Evolutionary conservation across 2,329 filamentous ascomycete genomes (phyloP).

Genomic region (Westerdykella ornata): DNA sequence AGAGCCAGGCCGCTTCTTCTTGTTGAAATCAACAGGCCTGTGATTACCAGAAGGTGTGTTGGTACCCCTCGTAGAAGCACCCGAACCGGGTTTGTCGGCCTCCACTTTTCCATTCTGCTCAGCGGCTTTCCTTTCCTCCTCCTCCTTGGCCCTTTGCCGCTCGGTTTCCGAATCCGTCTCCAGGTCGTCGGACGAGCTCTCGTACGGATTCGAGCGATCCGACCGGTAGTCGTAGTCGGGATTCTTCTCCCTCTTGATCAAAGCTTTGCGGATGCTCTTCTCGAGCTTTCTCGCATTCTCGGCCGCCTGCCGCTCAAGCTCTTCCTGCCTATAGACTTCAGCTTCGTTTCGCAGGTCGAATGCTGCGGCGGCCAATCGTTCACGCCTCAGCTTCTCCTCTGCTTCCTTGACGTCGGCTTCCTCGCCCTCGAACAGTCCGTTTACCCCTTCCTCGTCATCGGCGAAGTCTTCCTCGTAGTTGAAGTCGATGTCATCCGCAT

Average conservation of each 20-base stretch:
- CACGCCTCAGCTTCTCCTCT: conserved; percentile 60
- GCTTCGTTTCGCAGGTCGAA: conserved; percentile 58
- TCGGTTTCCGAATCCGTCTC: conserved; percentile 57
- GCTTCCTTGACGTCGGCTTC: conserved; percentile 57
- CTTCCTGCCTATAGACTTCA: conserved; percentile 58
- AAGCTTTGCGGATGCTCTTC: conserved; percentile 70
- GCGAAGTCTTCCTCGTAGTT: conserved; percentile 67
- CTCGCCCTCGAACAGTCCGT: conserved; percentile 38
- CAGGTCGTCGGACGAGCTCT: conserved; percentile 21
- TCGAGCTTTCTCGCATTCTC: conserved; percentile 63
- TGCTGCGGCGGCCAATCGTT: conserved; percentile 80
- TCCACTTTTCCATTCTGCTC: conserved; percentile 44
- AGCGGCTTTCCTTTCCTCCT: conserved; percentile 44
- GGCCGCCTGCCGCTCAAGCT: conserved; percentile 61
- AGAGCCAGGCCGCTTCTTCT: conserved; percentile 77
- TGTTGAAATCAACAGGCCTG: conserved; percentile 46
- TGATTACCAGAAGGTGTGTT: conserved; percentile 57
- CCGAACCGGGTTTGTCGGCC: conserved; percentile 44
- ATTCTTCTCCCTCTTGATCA: conserved; percentile 80
- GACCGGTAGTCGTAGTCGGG: conserved; percentile 82
- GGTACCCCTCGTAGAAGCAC: conserved; percentile 61
- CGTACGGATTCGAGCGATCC: conserved; percentile 47
- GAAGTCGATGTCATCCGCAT: conserved; percentile 61
- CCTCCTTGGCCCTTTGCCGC: conserved; percentile 53
- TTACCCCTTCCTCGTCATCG: conserved; percentile 64